phyloP scores from a whole-genome alignment of 257 asterid genomes.

The Apocynum venetum region DNA sequence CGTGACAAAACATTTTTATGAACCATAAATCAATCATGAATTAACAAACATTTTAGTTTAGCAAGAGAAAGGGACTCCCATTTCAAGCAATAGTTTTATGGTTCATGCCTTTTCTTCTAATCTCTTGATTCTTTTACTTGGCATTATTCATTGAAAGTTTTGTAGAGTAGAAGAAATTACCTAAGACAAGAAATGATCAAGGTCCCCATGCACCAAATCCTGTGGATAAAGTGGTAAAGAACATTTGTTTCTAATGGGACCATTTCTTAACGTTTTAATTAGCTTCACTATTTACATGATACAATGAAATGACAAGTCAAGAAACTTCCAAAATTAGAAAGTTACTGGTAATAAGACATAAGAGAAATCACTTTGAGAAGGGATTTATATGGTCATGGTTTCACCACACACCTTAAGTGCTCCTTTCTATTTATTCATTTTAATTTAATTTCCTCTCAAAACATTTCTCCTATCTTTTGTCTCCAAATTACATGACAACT shows the following conservation, averaged over 20 bases:
- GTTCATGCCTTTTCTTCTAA: no score
- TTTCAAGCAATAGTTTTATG: no score
- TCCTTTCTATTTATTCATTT: neutral
- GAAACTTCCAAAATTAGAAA: neutral
- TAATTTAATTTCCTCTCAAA: neutral
- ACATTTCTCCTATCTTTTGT: neutral
- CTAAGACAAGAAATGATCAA: neutral
- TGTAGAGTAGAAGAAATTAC: neutral
- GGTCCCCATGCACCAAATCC: no score
- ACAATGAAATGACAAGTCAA: neutral
- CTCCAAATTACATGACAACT: neutral
- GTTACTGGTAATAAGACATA: neutral
- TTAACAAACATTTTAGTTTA: no score
- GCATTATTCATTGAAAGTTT: neutral
- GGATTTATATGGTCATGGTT: neutral
- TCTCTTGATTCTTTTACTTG: no score
- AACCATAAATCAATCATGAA: no score
- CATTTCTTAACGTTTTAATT: neutral
- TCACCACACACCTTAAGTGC: neutral
- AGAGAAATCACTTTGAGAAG: no score
- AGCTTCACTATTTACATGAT: neutral
- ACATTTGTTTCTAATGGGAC: neutral
- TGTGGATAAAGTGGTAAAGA: no score
- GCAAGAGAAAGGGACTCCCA: no score
- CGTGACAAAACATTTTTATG: no score